Evolutionary conservation across 352 stramenopile genomes (phyloP).

Genomic region (Phytophthora pinifolia): DNA sequence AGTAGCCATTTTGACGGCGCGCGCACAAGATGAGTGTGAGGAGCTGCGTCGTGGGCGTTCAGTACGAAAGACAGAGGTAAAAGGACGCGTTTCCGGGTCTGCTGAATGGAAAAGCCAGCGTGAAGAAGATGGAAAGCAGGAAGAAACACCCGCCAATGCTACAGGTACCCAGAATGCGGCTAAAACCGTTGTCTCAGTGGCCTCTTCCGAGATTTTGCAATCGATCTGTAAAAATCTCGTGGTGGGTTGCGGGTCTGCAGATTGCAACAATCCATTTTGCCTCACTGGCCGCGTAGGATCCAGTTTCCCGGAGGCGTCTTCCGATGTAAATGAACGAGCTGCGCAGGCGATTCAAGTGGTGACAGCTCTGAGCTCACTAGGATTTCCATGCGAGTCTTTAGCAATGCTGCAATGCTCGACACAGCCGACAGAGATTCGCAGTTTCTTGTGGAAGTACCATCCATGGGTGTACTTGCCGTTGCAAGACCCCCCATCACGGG

Average conservation of each 20-base stretch:
- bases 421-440: slow-evolving; percentile 29
- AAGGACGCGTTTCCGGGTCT: slow-evolving; percentile 79
- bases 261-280: slow-evolving; percentile 53
- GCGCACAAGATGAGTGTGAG: slow-evolving; percentile 40
- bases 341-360: slow-evolving; percentile 51
- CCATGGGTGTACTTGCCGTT: slow-evolving; percentile 57
- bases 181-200: neutral
- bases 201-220: slow-evolving; percentile 38
- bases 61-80: slow-evolving; percentile 46
- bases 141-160: neutral
- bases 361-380: slow-evolving; percentile 33
- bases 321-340: slow-evolving; percentile 46
- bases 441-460: slow-evolving; percentile 42
- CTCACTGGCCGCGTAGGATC: slow-evolving; percentile 21
- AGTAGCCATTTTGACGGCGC: slow-evolving; percentile 34
- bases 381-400: slow-evolving; percentile 40
- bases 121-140: slow-evolving; percentile 58
- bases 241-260: slow-evolving; percentile 35
- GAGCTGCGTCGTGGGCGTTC: slow-evolving; percentile 44
- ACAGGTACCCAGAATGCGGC: neutral
- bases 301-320: neutral
- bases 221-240: slow-evolving; percentile 50
- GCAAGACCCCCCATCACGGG: slow-evolving; percentile 42
- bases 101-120: slow-evolving; percentile 75
- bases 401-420: slow-evolving; percentile 41